A percentile compares a stretch with the other conserved stretches of the same genome.
Conservation (phyloP, 805 yeast species). For the Saccharomycopsis guyanensis region DNA sequence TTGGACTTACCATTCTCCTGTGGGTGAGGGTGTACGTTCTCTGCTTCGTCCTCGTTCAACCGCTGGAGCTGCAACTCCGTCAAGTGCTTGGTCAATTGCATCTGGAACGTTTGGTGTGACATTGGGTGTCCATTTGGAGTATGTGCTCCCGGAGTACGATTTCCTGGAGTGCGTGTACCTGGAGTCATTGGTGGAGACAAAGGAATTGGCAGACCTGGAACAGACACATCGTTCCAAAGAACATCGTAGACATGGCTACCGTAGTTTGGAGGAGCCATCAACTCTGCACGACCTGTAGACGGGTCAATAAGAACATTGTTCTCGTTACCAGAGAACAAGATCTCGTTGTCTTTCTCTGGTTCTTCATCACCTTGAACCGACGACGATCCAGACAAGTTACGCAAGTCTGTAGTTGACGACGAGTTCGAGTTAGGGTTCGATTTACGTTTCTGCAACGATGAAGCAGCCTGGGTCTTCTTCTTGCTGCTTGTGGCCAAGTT, state of each 20-base stretch:
- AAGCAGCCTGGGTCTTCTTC: not conserved
- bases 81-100: constrained; percentile 26
- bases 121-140: constrained; percentile 15
- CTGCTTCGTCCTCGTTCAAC: constrained; percentile 33
- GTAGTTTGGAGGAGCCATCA: constrained; percentile 81
- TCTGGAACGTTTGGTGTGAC: constrained; percentile 21
- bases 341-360: constrained; percentile 30
- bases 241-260: constrained; percentile 76
- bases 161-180: constrained; percentile 26
- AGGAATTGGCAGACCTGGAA: constrained; percentile 41
- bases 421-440: constrained; percentile 9
- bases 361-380: not conserved
- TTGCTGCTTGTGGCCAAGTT: not conserved
- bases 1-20: constrained; percentile 25
- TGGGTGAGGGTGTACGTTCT: constrained; percentile 15
- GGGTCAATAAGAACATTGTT: constrained; percentile 21
- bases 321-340: constrained; percentile 29
- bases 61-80: constrained; percentile 32
- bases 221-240: constrained; percentile 56
- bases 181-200: constrained; percentile 18
- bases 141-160: constrained; percentile 33
- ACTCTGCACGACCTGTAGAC: constrained; percentile 32
- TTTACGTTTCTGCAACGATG: not conserved
- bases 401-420: constrained; percentile 11
- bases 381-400: not conserved